Base-by-base conservation (phyloP, 164 flowering plant genomes). In the Magnolia officinalis region DNA sequence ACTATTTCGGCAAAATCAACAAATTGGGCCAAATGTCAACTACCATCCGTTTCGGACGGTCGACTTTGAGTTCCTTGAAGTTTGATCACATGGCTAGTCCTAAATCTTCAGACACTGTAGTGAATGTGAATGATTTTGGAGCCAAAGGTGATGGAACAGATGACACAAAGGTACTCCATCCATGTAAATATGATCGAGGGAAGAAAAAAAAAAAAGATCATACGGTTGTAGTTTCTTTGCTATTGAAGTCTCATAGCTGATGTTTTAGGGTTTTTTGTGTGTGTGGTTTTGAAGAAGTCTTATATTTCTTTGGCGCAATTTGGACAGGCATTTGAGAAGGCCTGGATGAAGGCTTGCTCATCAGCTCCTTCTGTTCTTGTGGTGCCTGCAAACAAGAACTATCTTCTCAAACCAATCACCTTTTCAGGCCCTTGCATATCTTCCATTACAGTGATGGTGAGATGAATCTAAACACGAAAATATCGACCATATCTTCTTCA, bases 391-490 rank as follows among this genome's bases (percentile, higher is more conserved):
- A 78, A 72, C 73, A 89, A 84, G 71, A 86, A 26, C 6, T 95
- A 89, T 80, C 88, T 81, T 79, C 82, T 95, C 16, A 87, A 84
- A 71, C 93, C 89, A 18, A 80, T 86, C 23, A 89, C 67, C 64
- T 91, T 93, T 78, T 80, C 83, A 26, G 97, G 98, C 50, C 98
- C 97, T 50, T 95, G 98, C 90, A 88, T 83, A 69, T 83, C 94
- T 50, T 29, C 24, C 58, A 23, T 88, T 49, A 84, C 81, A 65
- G 18, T 92, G n/a, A 84, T 85, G 92, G 98, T 94, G 23, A 80
- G 70, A 61, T 58, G n/a, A n/a, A 66, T 59, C 20, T 58, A 26
- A 76, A 29, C 11, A 45, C 49, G 37, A 31, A 51, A 51, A 55
- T 55, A 55, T 55, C 16, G 4, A 55, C 13, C 16, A 55, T 16